Evolutionary conservation across 2,329 filamentous ascomycete genomes (phyloP).

Genomic region (Pestalotiopsis sp.): DNA sequence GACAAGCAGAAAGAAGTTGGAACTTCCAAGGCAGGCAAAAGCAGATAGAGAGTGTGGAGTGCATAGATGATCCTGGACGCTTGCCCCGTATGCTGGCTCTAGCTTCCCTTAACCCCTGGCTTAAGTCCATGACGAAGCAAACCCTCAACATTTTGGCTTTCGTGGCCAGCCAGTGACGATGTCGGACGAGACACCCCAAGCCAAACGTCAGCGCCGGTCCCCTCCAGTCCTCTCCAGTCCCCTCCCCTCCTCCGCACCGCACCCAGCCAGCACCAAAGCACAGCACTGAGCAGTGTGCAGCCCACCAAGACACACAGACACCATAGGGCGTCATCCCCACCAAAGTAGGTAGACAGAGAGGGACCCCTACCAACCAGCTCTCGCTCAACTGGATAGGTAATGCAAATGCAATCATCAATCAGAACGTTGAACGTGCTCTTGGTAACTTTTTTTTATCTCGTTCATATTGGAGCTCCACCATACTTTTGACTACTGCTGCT

Average conservation of each 20-base stretch:
- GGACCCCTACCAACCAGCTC: not conserved
- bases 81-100: not conserved
- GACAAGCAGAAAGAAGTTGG: not conserved
- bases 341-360: not conserved
- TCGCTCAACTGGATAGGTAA: not conserved
- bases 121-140: not conserved
- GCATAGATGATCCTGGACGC: not conserved
- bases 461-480: not conserved
- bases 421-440: not conserved
- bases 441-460: not conserved
- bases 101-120: not conserved
- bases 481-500: not conserved
- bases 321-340: not conserved
- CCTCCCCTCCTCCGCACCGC: not conserved
- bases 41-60: not conserved
- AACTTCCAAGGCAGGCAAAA: not conserved
- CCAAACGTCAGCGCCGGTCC: not conserved
- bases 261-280: not conserved
- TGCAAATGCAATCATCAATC: not conserved
- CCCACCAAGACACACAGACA: not conserved
- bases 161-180: not conserved
- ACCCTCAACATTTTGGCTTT: not conserved
- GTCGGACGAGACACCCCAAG: not conserved
- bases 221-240: not conserved
- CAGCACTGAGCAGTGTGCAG: not conserved